phyloP scores from a whole-genome alignment of 768 basidiomycete species.

The Chalciporus chontae region DNA sequence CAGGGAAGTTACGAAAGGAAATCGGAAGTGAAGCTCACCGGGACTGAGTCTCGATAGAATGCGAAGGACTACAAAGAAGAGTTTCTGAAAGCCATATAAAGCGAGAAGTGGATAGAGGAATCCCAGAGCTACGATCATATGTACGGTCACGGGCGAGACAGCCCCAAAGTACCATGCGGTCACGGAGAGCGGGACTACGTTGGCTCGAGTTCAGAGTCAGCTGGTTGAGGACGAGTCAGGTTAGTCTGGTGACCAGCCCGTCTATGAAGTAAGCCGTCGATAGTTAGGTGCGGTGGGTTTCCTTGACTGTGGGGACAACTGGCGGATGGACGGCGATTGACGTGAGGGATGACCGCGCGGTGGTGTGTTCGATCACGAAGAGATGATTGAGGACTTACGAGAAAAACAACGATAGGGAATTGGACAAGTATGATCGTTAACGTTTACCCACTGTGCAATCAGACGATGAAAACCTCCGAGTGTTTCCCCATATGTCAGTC shows the following conservation, averaged over 20 bases:
- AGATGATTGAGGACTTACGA: background rate
- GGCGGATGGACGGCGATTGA: background rate
- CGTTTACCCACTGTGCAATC: no score
- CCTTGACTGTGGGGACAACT: no score
- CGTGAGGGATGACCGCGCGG: background rate
- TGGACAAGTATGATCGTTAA: background rate
- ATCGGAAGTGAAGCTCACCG: constrained; percentile 10
- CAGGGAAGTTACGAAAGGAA: background rate
- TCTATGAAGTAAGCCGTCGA: no score
- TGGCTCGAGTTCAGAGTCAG: background rate
- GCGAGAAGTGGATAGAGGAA: constrained; percentile 19
- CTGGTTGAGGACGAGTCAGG: background rate
- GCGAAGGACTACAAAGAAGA: constrained; percentile 6
- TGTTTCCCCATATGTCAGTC: no score
- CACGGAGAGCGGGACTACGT: background rate
- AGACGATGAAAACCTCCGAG: no score
- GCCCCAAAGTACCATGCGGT: background rate
- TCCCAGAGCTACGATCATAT: constrained; percentile 25
- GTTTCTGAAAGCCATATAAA: constrained; percentile 16
- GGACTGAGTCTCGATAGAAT: background rate
- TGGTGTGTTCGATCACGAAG: background rate
- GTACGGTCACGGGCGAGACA: background rate
- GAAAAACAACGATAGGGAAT: background rate
- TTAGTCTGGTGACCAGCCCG: no score
- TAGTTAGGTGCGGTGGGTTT: no score